These are phyloP conservation scores for Danielia oregonensis DNA, from an alignment of 805 yeast genomes.

Conservation along the genomic window DNA sequence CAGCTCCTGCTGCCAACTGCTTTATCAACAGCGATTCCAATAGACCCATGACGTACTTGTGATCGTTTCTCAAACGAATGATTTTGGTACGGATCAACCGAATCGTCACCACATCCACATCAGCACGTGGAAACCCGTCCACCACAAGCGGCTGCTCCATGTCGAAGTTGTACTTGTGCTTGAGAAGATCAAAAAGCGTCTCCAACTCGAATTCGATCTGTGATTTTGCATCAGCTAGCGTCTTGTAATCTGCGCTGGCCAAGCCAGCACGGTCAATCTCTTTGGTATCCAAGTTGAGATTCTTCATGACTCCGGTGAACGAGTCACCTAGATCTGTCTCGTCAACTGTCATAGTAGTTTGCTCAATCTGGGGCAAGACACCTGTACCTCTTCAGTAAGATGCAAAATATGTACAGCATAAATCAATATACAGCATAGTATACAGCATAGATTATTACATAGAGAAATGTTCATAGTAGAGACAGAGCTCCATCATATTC, in stretches of 20 bases:
- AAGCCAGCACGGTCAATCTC: constrained; percentile 3
- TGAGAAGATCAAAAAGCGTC: constrained; percentile 40
- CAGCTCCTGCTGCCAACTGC: constrained; percentile 27
- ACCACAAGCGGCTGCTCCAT: constrained; percentile 66
- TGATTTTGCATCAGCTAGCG: constrained; percentile 15
- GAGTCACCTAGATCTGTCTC: constrained; percentile 2
- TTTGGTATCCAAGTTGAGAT: constrained; percentile 12
- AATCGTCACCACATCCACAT: constrained; percentile 70
- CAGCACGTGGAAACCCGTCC: constrained; percentile 86
- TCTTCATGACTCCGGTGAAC: constrained; percentile 13
- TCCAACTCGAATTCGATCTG: constrained; percentile 36
- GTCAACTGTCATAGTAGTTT: constrained; percentile 1
- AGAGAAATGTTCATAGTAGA: no score
- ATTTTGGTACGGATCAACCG: constrained; percentile 61
- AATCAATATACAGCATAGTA: no score
- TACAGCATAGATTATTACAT: no score
- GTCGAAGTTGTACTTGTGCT: constrained; percentile 43
- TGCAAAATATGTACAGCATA: no score
- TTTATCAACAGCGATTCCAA: constrained; percentile 46
- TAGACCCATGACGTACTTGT: constrained; percentile 42
- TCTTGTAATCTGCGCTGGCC: constrained; percentile 5
- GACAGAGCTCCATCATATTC: no score
- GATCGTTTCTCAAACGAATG: constrained; percentile 68
- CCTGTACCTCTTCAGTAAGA: constrained; percentile 1
- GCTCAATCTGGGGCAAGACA: background rate